Evolutionary conservation across 805 yeast genomes (phyloP).

Genomic region (Hagleromyces aurorensis): DNA sequence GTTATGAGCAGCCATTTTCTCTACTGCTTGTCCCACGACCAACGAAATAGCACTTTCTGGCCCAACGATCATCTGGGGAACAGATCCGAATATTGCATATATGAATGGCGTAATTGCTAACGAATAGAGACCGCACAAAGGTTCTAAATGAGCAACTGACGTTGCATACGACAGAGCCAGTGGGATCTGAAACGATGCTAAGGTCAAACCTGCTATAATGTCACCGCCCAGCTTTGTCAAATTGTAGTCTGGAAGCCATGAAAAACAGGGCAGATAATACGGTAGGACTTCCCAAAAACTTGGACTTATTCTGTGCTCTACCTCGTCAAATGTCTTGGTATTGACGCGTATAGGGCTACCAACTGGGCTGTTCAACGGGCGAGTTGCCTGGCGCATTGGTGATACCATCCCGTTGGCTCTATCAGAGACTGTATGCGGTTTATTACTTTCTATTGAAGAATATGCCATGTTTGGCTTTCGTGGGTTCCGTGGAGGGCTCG

Average conservation of each 20-base stretch:
- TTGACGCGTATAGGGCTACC: too few relatives aligned
- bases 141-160: slow-evolving; percentile 76
- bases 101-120: slow-evolving; percentile 71
- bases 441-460: too few relatives aligned
- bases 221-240: slow-evolving; percentile 44
- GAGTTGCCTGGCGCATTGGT: too few relatives aligned
- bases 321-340: slow-evolving; percentile 6
- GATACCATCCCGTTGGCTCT: too few relatives aligned
- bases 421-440: too few relatives aligned
- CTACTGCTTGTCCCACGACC: slow-evolving; percentile 72
- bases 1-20: slow-evolving; percentile 41
- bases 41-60: slow-evolving; percentile 87
- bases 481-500: too few relatives aligned
- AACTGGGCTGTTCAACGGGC: too few relatives aligned
- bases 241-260: slow-evolving; percentile 56
- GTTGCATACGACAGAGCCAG: slow-evolving; percentile 67
- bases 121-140: slow-evolving; percentile 70
- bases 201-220: slow-evolving; percentile 71
- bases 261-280: slow-evolving; percentile 58
- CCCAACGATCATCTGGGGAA: slow-evolving; percentile 84
- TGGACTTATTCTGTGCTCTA: slow-evolving; percentile 6
- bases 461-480: too few relatives aligned
- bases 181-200: slow-evolving; percentile 90
- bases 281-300: slow-evolving; percentile 33
- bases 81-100: slow-evolving; percentile 73